Conservation (phyloP, 768 basidiomycete genomes). For the Crassisporium funariophilum region DNA sequence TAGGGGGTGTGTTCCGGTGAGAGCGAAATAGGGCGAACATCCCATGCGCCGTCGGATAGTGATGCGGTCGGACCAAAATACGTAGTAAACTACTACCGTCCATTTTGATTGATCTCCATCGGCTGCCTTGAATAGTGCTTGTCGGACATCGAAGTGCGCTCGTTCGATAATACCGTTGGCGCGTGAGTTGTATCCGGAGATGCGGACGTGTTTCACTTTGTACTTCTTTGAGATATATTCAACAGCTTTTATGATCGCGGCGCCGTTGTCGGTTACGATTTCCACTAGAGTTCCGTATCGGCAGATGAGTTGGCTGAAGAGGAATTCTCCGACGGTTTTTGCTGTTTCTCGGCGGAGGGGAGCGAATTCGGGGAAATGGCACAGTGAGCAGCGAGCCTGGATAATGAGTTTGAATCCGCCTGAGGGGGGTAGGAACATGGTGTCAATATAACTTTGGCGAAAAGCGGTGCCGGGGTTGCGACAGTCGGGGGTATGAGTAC, state of each 20-base stretch:
- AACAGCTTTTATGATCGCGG: slow-evolving; percentile 15
- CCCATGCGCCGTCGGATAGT: slow-evolving; percentile 30
- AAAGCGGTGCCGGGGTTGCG: slow-evolving; percentile 27
- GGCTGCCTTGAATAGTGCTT: slow-evolving; percentile 36
- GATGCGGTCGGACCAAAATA: slow-evolving; percentile 40
- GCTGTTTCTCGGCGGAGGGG: slow-evolving; percentile 31
- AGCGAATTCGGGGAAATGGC: slow-evolving; percentile 32
- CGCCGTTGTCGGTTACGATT: slow-evolving; percentile 44
- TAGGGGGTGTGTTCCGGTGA: too few relatives aligned
- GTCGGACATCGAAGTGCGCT: slow-evolving; percentile 28
- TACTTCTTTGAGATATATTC: slow-evolving; percentile 14
- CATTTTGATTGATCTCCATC: slow-evolving; percentile 34
- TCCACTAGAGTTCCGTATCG: slow-evolving; percentile 36
- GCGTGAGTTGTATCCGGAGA: slow-evolving; percentile 24
- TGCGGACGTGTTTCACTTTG: slow-evolving; percentile 23
- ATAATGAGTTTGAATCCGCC: slow-evolving; percentile 36
- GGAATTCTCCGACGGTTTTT: slow-evolving; percentile 25
- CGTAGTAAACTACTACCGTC: slow-evolving; percentile 21
- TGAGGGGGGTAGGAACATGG: slow-evolving; percentile 40
- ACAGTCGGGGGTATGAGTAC: slow-evolving; percentile 27
- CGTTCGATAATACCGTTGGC: too few relatives aligned
- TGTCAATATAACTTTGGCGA: slow-evolving; percentile 41
- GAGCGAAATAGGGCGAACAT: slow-evolving; percentile 37
- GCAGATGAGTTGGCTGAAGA: slow-evolving; percentile 27
- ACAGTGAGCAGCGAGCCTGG: slow-evolving; percentile 36